Conservation (phyloP, 192 early-diverging fungal species). For the Coemansia asiatica region DNA sequence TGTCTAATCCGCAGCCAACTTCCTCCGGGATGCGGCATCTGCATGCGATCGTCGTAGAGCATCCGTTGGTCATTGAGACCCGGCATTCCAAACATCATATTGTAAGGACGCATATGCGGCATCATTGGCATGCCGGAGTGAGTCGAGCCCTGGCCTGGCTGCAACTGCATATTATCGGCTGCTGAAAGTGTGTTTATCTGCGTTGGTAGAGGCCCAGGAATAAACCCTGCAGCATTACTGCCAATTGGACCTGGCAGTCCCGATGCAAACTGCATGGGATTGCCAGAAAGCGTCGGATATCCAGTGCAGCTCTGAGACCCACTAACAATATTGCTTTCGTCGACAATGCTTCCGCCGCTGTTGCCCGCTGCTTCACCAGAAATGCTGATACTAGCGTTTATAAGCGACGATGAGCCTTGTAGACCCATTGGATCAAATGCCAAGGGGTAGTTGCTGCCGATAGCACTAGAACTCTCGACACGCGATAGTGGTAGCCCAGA, state of each 20-base stretch:
- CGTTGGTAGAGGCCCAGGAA: conserved; percentile 15
- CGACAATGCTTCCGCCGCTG: conserved; percentile 5
- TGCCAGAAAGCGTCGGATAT: not conserved
- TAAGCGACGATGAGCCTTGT: not conserved
- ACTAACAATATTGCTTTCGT: not conserved
- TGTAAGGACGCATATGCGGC: conserved; percentile 36
- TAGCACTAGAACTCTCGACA: not conserved
- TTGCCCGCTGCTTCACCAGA: not conserved
- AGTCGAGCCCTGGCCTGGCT: conserved; percentile 4
- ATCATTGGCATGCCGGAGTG: conserved; percentile 19
- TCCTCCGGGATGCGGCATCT: conserved; percentile 25
- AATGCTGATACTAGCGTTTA: not conserved
- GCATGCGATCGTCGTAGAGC: conserved; percentile 48
- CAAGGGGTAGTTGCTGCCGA: conserved; percentile 7
- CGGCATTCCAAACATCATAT: conserved; percentile 48
- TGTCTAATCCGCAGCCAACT: conserved; percentile 50
- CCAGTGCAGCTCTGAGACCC: not conserved
- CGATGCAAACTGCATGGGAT: not conserved
- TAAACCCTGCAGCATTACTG: conserved; percentile 18
- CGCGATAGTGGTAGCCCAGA: not conserved
- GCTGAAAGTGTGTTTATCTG: conserved; percentile 11
- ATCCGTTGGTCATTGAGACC: conserved; percentile 32
- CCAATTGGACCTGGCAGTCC: conserved; percentile 3
- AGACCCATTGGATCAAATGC: not conserved
- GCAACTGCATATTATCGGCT: conserved; percentile 10